These are phyloP conservation scores for Coelastrella sp. DNA, from an alignment of 139 green algal genomes.

Conservation along the genomic window DNA sequence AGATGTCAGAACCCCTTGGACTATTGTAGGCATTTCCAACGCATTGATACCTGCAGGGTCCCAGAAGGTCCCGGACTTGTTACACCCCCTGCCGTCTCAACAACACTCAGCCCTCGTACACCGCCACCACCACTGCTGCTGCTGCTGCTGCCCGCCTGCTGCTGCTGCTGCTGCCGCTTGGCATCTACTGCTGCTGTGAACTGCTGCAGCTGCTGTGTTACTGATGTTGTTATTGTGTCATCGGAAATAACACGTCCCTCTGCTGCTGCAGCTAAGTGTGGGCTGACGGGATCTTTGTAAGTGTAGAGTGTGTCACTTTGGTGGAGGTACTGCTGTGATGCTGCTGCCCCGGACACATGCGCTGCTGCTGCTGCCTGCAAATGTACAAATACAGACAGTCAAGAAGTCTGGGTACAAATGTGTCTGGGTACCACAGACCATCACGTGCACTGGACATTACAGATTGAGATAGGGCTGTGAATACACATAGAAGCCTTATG, in stretches of 20 bases:
- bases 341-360: not conserved
- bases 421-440: too few species aligned
- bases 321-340: not conserved
- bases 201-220: constrained; percentile 54
- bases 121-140: not conserved
- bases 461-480: too few species aligned
- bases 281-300: constrained; percentile 82
- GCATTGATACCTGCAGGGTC: constrained; percentile 73
- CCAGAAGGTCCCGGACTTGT: constrained; percentile 88
- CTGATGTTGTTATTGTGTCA: constrained; percentile 49
- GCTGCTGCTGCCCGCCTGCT: too few species aligned
- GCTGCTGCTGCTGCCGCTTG: not conserved
- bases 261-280: constrained; percentile 79
- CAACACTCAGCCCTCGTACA: constrained; percentile 66
- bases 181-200: constrained; percentile 40
- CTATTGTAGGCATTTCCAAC: too few species aligned
- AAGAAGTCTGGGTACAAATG: too few species aligned
- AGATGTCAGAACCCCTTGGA: too few species aligned
- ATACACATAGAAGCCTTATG: too few species aligned
- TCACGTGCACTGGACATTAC: too few species aligned
- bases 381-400: too few species aligned
- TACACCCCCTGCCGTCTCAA: constrained; percentile 96
- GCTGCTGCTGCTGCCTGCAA: constrained; percentile 20
- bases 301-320: constrained; percentile 69
- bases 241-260: constrained; percentile 75